These are phyloP conservation scores for Dryadomyces quercus-mongolicae DNA, from an alignment of 2,329 filamentous ascomycete species.

Conservation along the genomic window DNA sequence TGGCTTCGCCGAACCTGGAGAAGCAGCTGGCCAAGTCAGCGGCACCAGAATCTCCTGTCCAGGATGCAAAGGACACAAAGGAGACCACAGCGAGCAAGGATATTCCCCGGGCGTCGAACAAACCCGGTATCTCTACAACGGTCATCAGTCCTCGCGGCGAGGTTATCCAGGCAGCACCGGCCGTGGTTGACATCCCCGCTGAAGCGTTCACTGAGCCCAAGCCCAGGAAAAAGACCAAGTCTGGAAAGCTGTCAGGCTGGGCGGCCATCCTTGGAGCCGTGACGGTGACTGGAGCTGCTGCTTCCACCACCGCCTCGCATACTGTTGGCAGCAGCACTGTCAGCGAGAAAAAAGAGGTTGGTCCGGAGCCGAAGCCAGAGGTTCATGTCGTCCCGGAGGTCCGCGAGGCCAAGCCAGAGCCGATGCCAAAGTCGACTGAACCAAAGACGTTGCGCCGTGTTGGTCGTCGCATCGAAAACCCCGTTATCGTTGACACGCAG, in stretches of 20 bases:
- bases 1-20: slow-evolving; percentile 35
- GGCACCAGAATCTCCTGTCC: neutral
- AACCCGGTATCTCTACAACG: neutral
- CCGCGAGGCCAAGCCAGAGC: slow-evolving; percentile 8
- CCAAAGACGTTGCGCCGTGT: slow-evolving; percentile 5
- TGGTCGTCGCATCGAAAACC: slow-evolving; percentile 2
- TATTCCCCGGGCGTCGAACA: too few relatives aligned
- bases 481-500: neutral
- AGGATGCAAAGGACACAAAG: neutral
- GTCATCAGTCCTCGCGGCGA: slow-evolving; percentile 24
- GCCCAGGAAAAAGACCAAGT: neutral
- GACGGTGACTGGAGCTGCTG: slow-evolving; percentile 16
- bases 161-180: slow-evolving; percentile 19
- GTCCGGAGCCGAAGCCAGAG: neutral
- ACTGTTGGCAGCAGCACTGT: neutral
- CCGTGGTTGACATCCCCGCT: slow-evolving; percentile 10
- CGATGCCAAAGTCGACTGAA: slow-evolving; percentile 17
- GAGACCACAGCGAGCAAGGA: neutral
- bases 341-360: neutral
- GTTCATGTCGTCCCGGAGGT: neutral
- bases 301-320: slow-evolving; percentile 13
- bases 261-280: slow-evolving; percentile 39
- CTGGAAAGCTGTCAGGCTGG: slow-evolving; percentile 33
- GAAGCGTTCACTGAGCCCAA: neutral
- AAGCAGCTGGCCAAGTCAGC: slow-evolving; percentile 19